phyloP scores from a whole-genome alignment of 164 flowering plant species.

The Macadamia integrifolia region DNA sequence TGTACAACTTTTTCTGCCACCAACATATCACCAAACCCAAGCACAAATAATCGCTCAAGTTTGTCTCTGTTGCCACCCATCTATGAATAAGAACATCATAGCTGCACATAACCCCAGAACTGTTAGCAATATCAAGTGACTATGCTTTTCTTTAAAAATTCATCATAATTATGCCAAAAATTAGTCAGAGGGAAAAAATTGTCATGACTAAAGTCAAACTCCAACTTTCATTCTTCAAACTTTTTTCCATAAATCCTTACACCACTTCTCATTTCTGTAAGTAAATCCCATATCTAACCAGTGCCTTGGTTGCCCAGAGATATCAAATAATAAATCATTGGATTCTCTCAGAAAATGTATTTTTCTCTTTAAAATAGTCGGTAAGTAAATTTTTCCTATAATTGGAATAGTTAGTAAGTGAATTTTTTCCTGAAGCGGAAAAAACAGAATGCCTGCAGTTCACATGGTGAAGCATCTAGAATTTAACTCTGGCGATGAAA shows the following conservation, averaged over 20 bases:
- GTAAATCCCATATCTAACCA: neutral
- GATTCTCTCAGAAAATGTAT: neutral
- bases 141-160: too few relatives aligned
- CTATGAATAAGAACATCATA: neutral
- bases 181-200: too few relatives aligned
- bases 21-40: neutral
- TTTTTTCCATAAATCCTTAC: neutral
- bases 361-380: neutral
- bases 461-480: too few relatives aligned
- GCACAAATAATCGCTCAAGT: neutral
- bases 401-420: too few relatives aligned
- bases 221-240: too few relatives aligned
- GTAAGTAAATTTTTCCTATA: too few relatives aligned
- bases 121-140: neutral
- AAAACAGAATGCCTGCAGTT: too few relatives aligned
- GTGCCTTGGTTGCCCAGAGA: neutral
- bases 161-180: too few relatives aligned
- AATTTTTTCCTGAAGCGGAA: too few relatives aligned
- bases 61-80: neutral
- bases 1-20: slow-evolving; percentile 5
- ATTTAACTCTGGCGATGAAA: too few relatives aligned
- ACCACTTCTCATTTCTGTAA: neutral
- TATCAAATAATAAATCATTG: neutral
- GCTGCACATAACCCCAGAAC: neutral
- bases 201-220: too few relatives aligned